These are phyloP conservation scores for Piper betle DNA, from an alignment of 164 flowering plant genomes.

Conservation along the genomic window DNA sequence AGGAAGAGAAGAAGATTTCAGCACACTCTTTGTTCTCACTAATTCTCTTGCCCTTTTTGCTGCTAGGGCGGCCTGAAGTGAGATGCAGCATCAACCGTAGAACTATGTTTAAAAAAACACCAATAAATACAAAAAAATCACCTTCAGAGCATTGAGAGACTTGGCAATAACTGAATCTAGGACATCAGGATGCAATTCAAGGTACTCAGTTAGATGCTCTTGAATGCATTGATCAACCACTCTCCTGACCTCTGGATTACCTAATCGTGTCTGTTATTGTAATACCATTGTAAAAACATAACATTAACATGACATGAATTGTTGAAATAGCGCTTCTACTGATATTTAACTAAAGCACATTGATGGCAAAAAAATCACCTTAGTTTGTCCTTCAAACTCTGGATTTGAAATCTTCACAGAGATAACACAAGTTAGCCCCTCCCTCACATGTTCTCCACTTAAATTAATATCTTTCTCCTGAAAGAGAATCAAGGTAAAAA, in stretches of 20 bases:
- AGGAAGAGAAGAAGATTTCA: slow-evolving; percentile 89
- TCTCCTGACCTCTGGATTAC: slow-evolving; percentile 96
- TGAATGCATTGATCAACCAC: slow-evolving; percentile 87
- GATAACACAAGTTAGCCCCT: slow-evolving; percentile 85
- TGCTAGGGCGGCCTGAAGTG: slow-evolving; percentile 76
- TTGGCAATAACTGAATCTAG: slow-evolving; percentile 84
- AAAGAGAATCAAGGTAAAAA: neutral
- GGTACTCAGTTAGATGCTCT: slow-evolving; percentile 81
- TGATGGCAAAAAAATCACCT: slow-evolving; percentile 32
- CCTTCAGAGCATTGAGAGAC: slow-evolving; percentile 91
- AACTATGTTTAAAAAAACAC: neutral
- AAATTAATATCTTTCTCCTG: slow-evolving; percentile 90
- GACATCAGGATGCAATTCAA: slow-evolving; percentile 95
- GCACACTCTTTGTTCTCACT: slow-evolving; percentile 77
- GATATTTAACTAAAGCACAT: neutral
- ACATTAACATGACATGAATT: no score
- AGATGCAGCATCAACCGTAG: neutral
- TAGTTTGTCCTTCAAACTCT: slow-evolving; percentile 99
- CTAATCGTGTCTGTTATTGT: slow-evolving; percentile 69
- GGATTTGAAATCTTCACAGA: slow-evolving; percentile 97
- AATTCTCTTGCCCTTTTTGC: slow-evolving; percentile 93
- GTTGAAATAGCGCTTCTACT: neutral
- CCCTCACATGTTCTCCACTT: slow-evolving; percentile 96
- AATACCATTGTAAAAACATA: neutral
- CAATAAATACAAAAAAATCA: slow-evolving; percentile 8